Base-by-base conservation (phyloP, 2,329 filamentous ascomycete species). In the Amphichorda felina region DNA sequence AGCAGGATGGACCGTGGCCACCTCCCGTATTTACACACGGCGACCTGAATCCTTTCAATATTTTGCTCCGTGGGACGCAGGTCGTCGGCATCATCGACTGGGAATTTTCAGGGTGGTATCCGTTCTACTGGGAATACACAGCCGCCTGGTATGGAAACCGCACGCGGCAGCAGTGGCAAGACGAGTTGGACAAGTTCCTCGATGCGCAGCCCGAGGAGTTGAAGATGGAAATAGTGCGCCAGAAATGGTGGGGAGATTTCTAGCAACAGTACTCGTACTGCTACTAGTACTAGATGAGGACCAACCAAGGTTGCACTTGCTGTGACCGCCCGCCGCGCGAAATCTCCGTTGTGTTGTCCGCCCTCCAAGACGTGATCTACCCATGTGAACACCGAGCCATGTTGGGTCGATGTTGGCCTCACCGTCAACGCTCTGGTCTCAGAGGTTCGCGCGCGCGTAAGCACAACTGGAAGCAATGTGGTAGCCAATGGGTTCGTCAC, bases 71-170 rank as follows among this genome's bases (percentile, higher is more conserved):
- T 2, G 57, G 50, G 4, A 57, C 64, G 38, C 42, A 55, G 1
- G 46, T 74, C 18, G 54, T 60, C 25, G 65, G 63, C 2, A 64
- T 72, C 11, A 38, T 57, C 6, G 51, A 57, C 40, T 59, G 55
- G 56, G 50, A 60, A 37, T 43, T 45, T 3, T 40, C 51, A 4
- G 54, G 51, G 4, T 59, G 49, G 51, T 50, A 51, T 28, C 53
- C 53, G 0, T 28, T 39, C 16, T 57, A 59, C 38, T 59, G 53
- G 53, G 54, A 59, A 22, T 58, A 54, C 30, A 50, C 35, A 14
- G 14, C 26, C n/a, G 35, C 38, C 9, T 37, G 53, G 33, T 42
- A 51, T 2, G 51, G 42, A 30, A 48, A 43, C 27, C 27, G 44
- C 4, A 47, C 48, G 21, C 43, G 50, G 11, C 19, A 47, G 5